Percentiles rank a stretch among this genome's conserved stretches.
Evolutionary conservation across 331 rosid genomes (phyloP).

Genomic region (Pyracantha coccinea): DNA sequence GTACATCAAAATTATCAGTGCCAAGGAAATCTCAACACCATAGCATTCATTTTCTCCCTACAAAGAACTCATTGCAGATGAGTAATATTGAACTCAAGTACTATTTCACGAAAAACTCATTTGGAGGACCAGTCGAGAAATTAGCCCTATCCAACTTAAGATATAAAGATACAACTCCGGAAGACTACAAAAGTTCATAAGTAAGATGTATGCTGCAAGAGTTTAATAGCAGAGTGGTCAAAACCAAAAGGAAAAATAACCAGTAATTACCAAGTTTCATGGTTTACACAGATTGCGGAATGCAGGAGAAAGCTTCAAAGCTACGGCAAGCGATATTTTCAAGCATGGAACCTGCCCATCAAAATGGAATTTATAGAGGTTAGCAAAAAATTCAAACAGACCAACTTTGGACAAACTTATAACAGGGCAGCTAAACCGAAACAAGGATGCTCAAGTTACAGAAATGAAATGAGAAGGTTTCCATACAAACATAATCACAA

Average conservation of each 20-base stretch:
- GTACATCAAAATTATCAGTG: constrained; percentile 10
- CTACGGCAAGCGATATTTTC: constrained; percentile 4
- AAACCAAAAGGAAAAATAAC: not conserved
- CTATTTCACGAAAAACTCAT: not conserved
- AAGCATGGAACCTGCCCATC: constrained; percentile 27
- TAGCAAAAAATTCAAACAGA: not conserved
- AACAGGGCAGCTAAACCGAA: not conserved
- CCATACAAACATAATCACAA: not conserved
- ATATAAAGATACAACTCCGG: not conserved
- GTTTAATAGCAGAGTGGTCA: not conserved
- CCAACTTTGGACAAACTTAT: not conserved
- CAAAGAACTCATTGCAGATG: not conserved
- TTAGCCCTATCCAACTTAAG: not conserved
- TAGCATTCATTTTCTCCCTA: not conserved
- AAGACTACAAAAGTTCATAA: not conserved
- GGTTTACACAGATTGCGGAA: constrained; percentile 11
- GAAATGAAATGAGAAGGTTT: not conserved
- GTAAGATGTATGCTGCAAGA: not conserved
- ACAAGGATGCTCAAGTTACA: not conserved
- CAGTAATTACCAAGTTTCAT: constrained; percentile 66
- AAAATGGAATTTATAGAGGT: constrained; percentile 12
- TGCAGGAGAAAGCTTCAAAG: constrained; percentile 19
- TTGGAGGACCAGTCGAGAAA: not conserved
- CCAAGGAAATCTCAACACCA: constrained; percentile 8
- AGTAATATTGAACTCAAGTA: too few species aligned